Conservation (phyloP, 2,329 filamentous ascomycete genomes). For the Fusarium dimerum region DNA sequence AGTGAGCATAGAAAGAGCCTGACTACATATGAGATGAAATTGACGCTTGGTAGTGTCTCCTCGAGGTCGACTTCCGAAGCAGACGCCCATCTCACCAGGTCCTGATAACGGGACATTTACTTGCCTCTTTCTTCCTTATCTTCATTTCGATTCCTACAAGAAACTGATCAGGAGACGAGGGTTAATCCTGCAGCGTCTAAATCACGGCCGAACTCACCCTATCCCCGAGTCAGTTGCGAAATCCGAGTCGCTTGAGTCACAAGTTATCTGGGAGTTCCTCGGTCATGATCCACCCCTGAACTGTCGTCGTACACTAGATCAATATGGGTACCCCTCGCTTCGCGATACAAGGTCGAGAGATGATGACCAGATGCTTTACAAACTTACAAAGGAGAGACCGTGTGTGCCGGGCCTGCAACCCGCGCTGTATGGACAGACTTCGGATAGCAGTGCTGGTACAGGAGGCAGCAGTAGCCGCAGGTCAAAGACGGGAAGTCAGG, state of each 20-base stretch:
- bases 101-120: slow-evolving; percentile 39
- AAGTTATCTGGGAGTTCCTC: slow-evolving; percentile 64
- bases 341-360: slow-evolving; percentile 61
- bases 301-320: slow-evolving; percentile 61
- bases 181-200: slow-evolving; percentile 52
- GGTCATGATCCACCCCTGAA: slow-evolving; percentile 63
- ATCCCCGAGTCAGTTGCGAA: slow-evolving; percentile 56
- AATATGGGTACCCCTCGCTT: slow-evolving; percentile 64
- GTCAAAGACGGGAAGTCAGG: slow-evolving; percentile 32
- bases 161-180: slow-evolving; percentile 57
- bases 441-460: slow-evolving; percentile 29
- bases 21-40: not conserved
- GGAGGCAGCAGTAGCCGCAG: slow-evolving; percentile 28
- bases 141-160: slow-evolving; percentile 66
- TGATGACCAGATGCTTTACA: slow-evolving; percentile 69
- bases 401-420: slow-evolving; percentile 22
- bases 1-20: slow-evolving; percentile 24
- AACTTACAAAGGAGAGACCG: slow-evolving; percentile 55
- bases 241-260: slow-evolving; percentile 56
- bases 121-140: slow-evolving; percentile 58
- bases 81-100: slow-evolving; percentile 32
- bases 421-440: slow-evolving; percentile 31
- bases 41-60: slow-evolving; percentile 35
- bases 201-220: slow-evolving; percentile 56
- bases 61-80: slow-evolving; percentile 31